Evolutionary conservation across 2,329 filamentous ascomycete genomes (phyloP), one percentile per base, ranked within the genome.

Genomic region (Colletotrichum tropicale): DNA sequence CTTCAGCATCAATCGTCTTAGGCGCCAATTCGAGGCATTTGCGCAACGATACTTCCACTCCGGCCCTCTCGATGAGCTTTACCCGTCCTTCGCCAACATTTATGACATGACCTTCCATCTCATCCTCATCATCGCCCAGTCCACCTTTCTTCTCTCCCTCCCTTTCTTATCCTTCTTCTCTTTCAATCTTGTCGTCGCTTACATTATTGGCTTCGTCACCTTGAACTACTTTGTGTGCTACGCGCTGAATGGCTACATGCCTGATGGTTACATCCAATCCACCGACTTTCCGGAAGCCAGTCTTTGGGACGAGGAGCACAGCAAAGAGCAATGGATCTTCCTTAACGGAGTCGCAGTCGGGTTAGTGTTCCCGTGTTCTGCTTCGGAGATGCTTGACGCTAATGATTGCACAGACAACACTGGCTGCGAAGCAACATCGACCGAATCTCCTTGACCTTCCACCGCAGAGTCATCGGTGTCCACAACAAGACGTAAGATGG

Each of bases 251-350:
- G 88, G 91, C n/a, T 81, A 78, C 8, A 81, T 84, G 6, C 84
- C 86, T 32, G 85, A 86, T 34, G 65, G 70, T 0, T 58, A 73
- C 8, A 8, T 91, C 89, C 78, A 82, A 83, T 26, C 91, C 90
- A 3, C 85, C 88, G 4, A 85, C 88, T 68, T 91, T 89, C 3
- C 82, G 85, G 26, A 76, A 38, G 36, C 71, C 2, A 34, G 18
- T 34, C 70, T 73, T 9, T 75, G 73, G 73, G 64, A 73, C 5
- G 64, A 76, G 10, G 48, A 71, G 24, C 88, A 91, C 81, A 85
- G 86, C 13, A 87, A 91, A 68, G 94, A 96, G 84, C 90, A 93
- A 80, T 96, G 94, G 94, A 88, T 96, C n/a, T 96, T 94, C 81
- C 83, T 96, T 67, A 96, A 96, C 80, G 94, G 94, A 1, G 91